Base-by-base conservation (phyloP, 2,329 filamentous ascomycete species). In the Monascus ruber region DNA sequence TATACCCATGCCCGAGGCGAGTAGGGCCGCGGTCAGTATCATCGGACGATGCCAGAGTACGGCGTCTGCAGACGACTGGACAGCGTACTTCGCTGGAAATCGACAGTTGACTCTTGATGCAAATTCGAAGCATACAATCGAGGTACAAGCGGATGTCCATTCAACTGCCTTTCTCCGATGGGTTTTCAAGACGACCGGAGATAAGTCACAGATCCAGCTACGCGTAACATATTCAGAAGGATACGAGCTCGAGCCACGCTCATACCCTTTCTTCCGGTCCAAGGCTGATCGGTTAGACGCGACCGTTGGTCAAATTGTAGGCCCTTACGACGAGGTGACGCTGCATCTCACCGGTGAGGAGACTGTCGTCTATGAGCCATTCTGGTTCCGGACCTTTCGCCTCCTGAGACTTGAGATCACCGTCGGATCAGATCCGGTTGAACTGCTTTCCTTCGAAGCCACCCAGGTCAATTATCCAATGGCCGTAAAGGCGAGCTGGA, bases 331-430 rank as follows among this genome's bases (percentile, higher is more conserved):
- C 35, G 55, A 59, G 5, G 52, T 56, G 0, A 45, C 37, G 0
- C 36, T 65, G 5, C 46, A 58, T n/a, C 31, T 60, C 1, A 34
- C 44, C 0, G 40, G 35, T 2, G 25, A 11, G 0, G 25, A 49
- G 8, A 36, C 28, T 2, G 37, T 43, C 6, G 7, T 40, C 3
- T 64, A 64, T 35, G 59, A 64, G 34, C 63, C 63, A 1, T 65
- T 65, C 39, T 63, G 61, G 59, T 67, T 66, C 39, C 56, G 63
- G 8, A 65, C 63, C 0, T 65, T 66, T 26, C 56, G 61, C 1
- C 36, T 65, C 5, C 35, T 65, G 8, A 45, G 52, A 2, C 35
- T 65, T 3, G 51, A 59, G 24, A 46, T 65, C 7, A 40, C 37
- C 0, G 45, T 55, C 24, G 54, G 50, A 1, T 5, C 37, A 0